Conservation (phyloP, 1,284 basidiomycete species). For the Fistulinella cinereoalba region DNA sequence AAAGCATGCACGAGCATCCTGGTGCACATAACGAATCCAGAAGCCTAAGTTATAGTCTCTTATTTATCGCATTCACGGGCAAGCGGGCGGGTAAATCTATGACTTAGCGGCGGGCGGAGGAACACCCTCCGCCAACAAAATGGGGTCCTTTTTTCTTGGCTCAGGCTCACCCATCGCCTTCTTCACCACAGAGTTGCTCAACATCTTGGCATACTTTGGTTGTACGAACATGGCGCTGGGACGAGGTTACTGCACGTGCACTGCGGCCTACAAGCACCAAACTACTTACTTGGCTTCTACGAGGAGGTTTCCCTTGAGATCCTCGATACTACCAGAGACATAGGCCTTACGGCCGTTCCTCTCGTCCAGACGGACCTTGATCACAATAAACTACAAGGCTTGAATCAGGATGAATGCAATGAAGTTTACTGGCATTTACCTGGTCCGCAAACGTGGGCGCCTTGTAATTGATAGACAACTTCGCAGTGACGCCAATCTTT, state of each 20-base stretch:
- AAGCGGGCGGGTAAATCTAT: conserved; percentile 20
- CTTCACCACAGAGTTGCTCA: conserved; percentile 49
- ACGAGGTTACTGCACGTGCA: not conserved
- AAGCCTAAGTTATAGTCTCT: not conserved
- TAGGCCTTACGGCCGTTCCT: conserved; percentile 73
- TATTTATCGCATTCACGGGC: not conserved
- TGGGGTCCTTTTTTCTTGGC: conserved; percentile 17
- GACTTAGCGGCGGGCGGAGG: conserved; percentile 27
- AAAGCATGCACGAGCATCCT: not conserved
- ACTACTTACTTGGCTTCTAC: conserved; percentile 73
- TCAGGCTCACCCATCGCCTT: conserved; percentile 51
- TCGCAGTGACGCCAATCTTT: conserved; percentile 92
- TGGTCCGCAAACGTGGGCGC: conserved; percentile 85
- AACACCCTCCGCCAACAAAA: conserved; percentile 27
- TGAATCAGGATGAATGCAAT: not conserved
- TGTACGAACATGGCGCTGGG: conserved; percentile 76
- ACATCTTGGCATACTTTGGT: conserved; percentile 76
- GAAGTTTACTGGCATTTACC: conserved; percentile 36
- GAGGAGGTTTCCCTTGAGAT: conserved; percentile 73
- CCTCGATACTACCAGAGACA: conserved; percentile 74
- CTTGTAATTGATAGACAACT: conserved; percentile 70
- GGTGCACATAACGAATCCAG: not conserved
- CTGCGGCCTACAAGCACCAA: not conserved
- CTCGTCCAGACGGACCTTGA: conserved; percentile 63
- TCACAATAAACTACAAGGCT: conserved; percentile 61